Evolutionary conservation across 768 basidiomycete genomes (phyloP).

Genomic region (Xerocomellus intermedius): DNA sequence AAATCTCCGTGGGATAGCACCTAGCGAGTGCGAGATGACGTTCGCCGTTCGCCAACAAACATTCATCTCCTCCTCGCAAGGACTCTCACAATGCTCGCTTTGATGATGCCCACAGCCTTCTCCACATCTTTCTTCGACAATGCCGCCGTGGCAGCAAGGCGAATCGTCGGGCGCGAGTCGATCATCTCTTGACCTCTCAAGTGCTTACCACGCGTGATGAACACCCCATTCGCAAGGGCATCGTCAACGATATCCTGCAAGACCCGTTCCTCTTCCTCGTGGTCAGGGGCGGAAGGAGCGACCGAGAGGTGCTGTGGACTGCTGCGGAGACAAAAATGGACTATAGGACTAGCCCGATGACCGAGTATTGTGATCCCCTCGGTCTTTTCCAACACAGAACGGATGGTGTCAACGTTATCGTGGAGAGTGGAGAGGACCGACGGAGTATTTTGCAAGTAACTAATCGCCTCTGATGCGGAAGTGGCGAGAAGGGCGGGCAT

Average conservation of each 20-base stretch:
- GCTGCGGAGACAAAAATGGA: conserved; percentile 72
- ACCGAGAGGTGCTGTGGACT: conserved; percentile 21
- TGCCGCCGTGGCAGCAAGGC: conserved; percentile 76
- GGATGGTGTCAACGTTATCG: conserved; percentile 76
- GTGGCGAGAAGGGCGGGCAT: conserved; percentile 90
- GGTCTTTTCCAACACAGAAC: conserved; percentile 76
- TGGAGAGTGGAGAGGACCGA: conserved; percentile 74
- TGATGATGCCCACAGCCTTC: conserved; percentile 77
- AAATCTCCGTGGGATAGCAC: conserved; percentile 18
- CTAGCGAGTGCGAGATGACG: neutral
- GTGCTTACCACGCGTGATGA: conserved; percentile 82
- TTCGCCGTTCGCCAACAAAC: neutral
- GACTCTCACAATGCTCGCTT: conserved; percentile 71
- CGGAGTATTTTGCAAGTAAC: conserved; percentile 71
- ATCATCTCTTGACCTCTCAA: conserved; percentile 80
- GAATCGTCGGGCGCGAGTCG: conserved; percentile 81
- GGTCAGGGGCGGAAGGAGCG: conserved; percentile 41
- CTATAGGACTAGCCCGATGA: conserved; percentile 81
- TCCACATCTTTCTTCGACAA: conserved; percentile 89
- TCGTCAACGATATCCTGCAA: conserved; percentile 95
- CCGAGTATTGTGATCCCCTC: conserved; percentile 83
- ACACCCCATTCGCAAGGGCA: conserved; percentile 72
- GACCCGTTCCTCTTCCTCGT: conserved; percentile 69
- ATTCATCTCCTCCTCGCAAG: conserved; percentile 55
- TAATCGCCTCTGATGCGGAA: conserved; percentile 82